These are phyloP conservation scores for Solanum chacoense DNA, from an alignment of 305 asterid species.

Conservation along the genomic window DNA sequence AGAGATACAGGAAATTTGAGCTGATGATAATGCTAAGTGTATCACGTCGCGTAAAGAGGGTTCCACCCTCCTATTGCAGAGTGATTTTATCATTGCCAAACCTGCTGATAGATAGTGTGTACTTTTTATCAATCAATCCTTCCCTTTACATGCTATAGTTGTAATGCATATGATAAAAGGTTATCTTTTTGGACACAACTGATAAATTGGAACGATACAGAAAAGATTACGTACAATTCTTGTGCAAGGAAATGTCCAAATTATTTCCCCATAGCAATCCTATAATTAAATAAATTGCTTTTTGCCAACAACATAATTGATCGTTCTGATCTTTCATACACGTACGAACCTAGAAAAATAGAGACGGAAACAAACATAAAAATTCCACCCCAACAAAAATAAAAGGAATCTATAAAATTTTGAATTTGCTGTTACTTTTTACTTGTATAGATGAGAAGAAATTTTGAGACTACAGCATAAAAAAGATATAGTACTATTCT, in stretches of 20 bases:
- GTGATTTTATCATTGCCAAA: no score
- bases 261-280: background rate
- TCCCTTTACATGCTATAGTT: background rate
- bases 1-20: no score
- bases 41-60: no score
- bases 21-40: no score
- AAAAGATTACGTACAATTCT: constrained; percentile 11
- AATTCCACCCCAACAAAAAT: no score
- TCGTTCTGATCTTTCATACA: background rate
- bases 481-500: no score
- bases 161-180: background rate
- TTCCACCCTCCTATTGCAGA: no score
- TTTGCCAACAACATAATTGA: background rate
- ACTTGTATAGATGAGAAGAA: no score
- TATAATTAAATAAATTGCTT: no score
- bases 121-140: background rate
- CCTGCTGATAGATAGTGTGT: no score
- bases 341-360: background rate
- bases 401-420: background rate
- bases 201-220: constrained; percentile 20
- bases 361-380: background rate
- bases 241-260: background rate
- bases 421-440: background rate
- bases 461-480: no score
- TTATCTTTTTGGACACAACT: background rate